Evolutionary conservation across 768 basidiomycete species (phyloP).

Genomic region (Leccinum boreale): DNA sequence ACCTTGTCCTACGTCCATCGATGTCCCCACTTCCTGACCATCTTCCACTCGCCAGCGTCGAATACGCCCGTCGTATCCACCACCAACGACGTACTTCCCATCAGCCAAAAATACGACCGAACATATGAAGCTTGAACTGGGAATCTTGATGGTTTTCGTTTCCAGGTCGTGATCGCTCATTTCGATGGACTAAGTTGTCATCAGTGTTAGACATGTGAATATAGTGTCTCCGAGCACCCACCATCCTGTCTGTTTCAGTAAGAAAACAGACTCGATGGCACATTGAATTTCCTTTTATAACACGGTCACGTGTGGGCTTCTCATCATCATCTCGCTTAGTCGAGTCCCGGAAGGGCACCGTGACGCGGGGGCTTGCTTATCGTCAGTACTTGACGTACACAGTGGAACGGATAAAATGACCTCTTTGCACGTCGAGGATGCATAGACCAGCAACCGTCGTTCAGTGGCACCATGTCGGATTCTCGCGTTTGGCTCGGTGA

Average conservation of each 20-base stretch:
- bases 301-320: neutral
- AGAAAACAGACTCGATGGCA: no score
- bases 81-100: conserved; percentile 3
- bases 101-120: neutral
- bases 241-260: neutral
- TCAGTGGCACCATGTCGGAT: conserved; percentile 12
- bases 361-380: no score
- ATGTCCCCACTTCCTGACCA: neutral
- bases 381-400: no score
- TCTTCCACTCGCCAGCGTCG: conserved; percentile 3
- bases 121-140: neutral
- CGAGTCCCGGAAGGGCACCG: no score
- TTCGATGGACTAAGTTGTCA: neutral
- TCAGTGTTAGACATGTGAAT: neutral
- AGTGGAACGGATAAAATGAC: conserved; percentile 9
- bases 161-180: neutral
- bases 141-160: neutral
- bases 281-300: neutral
- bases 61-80: neutral
- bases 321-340: no score
- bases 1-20: neutral
- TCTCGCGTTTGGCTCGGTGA: conserved; percentile 25
- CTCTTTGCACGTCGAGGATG: neutral
- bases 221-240: neutral
- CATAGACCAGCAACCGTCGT: neutral